A percentile compares a stretch with the other conserved stretches of the same genome.
phyloP scores from a whole-genome alignment of 306 rosid genomes.

The Trifolium pratense region DNA sequence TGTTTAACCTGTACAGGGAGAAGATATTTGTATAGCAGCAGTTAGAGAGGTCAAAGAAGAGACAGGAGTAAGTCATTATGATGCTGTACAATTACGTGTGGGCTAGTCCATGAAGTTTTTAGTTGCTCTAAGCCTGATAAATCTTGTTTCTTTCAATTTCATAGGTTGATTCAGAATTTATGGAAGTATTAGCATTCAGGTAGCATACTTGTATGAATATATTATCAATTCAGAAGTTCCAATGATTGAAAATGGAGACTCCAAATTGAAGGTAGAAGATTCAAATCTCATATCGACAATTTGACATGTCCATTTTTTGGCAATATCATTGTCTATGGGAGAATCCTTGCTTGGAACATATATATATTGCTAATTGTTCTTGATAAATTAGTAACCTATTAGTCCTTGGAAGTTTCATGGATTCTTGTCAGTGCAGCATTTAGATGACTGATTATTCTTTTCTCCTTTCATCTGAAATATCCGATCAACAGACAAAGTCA shows the following conservation, averaged over 20 bases:
- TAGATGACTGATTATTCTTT: conserved; percentile 27
- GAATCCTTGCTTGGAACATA: conserved; percentile 12
- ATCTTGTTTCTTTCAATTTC: conserved; percentile 44
- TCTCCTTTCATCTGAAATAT: conserved; percentile 36
- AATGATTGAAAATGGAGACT: conserved; percentile 26
- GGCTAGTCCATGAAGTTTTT: conserved; percentile 9
- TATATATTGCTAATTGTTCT: conserved; percentile 17
- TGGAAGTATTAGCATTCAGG: conserved; percentile 85
- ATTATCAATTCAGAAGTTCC: conserved; percentile 33
- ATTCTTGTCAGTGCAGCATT: not conserved
- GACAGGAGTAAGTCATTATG: conserved; percentile 72
- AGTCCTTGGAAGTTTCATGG: not conserved
- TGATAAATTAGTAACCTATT: not conserved
- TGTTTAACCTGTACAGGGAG: conserved; percentile 63
- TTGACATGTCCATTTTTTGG: conserved; percentile 3
- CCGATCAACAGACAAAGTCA: conserved; percentile 68
- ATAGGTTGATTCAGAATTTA: conserved; percentile 78
- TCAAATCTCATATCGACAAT: conserved; percentile 11
- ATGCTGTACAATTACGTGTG: conserved; percentile 5
- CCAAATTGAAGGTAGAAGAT: conserved; percentile 22
- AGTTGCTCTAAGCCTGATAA: conserved; percentile 28
- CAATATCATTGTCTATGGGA: not conserved
- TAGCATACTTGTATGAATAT: conserved; percentile 36
- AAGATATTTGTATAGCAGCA: conserved; percentile 78
- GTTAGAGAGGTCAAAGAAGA: conserved; percentile 91